Evolutionary conservation across 2,329 filamentous ascomycete species (phyloP).

Genomic region (Alternaria consortialis): DNA sequence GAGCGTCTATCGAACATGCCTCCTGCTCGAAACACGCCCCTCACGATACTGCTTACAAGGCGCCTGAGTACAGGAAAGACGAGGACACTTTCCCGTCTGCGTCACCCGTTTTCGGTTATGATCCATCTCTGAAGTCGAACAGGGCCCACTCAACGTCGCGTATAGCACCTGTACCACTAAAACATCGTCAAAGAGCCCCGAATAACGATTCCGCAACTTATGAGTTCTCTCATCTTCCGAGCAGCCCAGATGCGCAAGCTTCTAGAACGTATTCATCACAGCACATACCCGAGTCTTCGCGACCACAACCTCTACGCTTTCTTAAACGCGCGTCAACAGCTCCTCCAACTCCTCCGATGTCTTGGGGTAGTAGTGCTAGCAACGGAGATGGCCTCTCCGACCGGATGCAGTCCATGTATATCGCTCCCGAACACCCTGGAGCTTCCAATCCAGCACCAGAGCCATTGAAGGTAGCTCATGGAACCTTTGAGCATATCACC

Average conservation of each 20-base stretch:
- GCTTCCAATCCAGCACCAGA: slow-evolving; percentile 10
- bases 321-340: slow-evolving; percentile 10
- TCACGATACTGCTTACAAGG: slow-evolving; percentile 21
- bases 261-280: not conserved
- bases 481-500: slow-evolving; percentile 16
- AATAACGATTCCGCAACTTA: not conserved
- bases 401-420: slow-evolving; percentile 21
- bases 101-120: not conserved
- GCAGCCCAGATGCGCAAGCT: slow-evolving; percentile 9
- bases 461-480: slow-evolving; percentile 10
- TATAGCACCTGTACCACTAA: slow-evolving; percentile 3
- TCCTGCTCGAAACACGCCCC: not conserved
- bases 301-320: slow-evolving; percentile 22
- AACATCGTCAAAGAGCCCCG: not conserved
- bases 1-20: not conserved
- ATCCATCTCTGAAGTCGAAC: not conserved
- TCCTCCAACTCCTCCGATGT: slow-evolving; percentile 27
- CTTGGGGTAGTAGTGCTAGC: slow-evolving; percentile 14
- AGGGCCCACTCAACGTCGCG: slow-evolving; percentile 6
- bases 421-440: slow-evolving; percentile 7
- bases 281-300: not conserved
- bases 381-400: slow-evolving; percentile 22
- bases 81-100: slow-evolving; percentile 4
- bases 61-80: slow-evolving; percentile 11
- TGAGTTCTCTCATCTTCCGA: not conserved